Evolutionary conservation across 2,329 filamentous ascomycete species (phyloP).

Genomic region (Clarireedia homoeocarpa): DNA sequence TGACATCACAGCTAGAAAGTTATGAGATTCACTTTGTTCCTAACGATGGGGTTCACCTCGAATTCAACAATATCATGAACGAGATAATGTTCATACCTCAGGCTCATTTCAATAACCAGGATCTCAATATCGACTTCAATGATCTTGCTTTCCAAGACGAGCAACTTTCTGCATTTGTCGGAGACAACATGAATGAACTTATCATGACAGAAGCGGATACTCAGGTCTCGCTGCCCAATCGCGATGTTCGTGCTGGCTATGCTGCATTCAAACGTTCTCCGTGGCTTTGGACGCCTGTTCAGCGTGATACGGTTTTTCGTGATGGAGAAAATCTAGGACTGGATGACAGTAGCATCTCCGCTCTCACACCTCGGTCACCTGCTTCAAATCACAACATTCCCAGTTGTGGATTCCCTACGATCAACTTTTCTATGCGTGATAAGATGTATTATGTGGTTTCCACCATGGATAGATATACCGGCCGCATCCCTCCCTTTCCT

Average conservation of each 20-base stretch:
- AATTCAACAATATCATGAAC: neutral
- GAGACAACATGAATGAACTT: too few relatives aligned
- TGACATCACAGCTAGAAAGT: too few relatives aligned
- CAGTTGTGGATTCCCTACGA: neutral
- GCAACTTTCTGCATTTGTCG: neutral
- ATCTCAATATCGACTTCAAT: constrained; percentile 13
- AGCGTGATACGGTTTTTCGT: constrained; percentile 11
- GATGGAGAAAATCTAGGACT: constrained; percentile 14
- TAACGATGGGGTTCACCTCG: neutral
- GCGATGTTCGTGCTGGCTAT: constrained; percentile 11
- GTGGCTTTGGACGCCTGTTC: constrained; percentile 17
- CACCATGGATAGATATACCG: constrained; percentile 1
- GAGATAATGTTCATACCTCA: neutral
- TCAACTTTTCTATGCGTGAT: neutral
- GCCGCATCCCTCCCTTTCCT: constrained; percentile 11
- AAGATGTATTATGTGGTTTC: constrained; percentile 3
- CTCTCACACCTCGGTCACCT: constrained; percentile 13
- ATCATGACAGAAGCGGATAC: too few relatives aligned
- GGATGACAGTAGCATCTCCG: constrained; percentile 17
- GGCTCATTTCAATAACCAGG: constrained; percentile 5
- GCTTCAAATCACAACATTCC: constrained; percentile 11
- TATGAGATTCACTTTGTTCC: neutral
- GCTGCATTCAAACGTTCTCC: constrained; percentile 20
- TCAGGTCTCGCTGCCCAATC: too few relatives aligned
- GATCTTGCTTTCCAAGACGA: constrained; percentile 12